Evolutionary conservation across 345 rosid genomes (phyloP).

Genomic region (Erysimum cheiranthoides): DNA sequence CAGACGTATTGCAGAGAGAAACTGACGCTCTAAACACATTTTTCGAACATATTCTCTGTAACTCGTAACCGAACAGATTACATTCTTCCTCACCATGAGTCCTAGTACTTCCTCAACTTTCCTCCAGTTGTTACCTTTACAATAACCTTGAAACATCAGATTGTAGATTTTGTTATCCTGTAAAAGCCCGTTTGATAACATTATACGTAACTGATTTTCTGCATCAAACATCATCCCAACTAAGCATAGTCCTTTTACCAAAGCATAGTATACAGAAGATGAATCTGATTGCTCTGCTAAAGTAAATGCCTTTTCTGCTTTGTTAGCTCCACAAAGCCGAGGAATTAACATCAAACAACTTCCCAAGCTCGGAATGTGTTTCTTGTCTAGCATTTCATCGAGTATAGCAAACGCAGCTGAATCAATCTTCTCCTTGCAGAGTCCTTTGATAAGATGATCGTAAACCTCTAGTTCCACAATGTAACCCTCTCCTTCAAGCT

Average conservation of each 20-base stretch:
- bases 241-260: conserved; percentile 58
- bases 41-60: conserved; percentile 55
- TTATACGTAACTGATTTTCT: conserved; percentile 46
- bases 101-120: conserved; percentile 56
- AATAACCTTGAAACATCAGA: conserved; percentile 56
- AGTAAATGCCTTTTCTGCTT: conserved; percentile 48
- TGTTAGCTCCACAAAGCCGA: conserved; percentile 50
- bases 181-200: conserved; percentile 49
- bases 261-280: conserved; percentile 48
- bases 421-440: conserved; percentile 55
- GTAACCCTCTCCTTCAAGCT: conserved; percentile 54
- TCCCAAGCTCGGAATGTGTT: conserved; percentile 46
- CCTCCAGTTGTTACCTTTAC: conserved; percentile 51
- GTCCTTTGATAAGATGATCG: conserved; percentile 58
- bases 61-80: conserved; percentile 52
- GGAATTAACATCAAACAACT: conserved; percentile 59
- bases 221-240: conserved; percentile 61
- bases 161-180: conserved; percentile 49
- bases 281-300: conserved; percentile 49
- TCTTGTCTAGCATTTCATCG: conserved; percentile 48
- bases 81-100: conserved; percentile 53
- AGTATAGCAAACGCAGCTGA: conserved; percentile 53
- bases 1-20: conserved; percentile 53
- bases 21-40: conserved; percentile 58
- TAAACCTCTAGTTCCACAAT: conserved; percentile 50